Conservation (phyloP, 2,329 filamentous ascomycete species). For the Aspergillus novoparasiticus region DNA sequence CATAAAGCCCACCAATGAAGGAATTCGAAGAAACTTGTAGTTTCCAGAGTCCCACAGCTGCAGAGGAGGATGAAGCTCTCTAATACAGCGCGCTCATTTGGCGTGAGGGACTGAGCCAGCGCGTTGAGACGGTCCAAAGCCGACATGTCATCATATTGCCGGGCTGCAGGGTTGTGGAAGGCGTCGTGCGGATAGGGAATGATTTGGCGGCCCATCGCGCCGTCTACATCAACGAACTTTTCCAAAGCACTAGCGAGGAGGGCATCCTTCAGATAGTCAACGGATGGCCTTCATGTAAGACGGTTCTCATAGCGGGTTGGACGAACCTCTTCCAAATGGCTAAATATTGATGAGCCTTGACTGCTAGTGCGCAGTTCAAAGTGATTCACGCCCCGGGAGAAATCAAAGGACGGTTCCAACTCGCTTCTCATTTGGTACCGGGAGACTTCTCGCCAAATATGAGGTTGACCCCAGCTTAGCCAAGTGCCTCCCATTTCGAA, state of each 20-base stretch:
- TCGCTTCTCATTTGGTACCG: slow-evolving; percentile 50
- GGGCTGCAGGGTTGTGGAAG: slow-evolving; percentile 34
- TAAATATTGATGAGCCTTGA: slow-evolving; percentile 36
- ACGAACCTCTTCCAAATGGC: slow-evolving; percentile 43
- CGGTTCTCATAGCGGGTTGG: neutral
- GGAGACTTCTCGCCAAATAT: slow-evolving; percentile 49
- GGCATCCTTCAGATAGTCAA: slow-evolving; percentile 31
- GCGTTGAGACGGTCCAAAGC: slow-evolving; percentile 46
- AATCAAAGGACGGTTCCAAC: slow-evolving; percentile 45
- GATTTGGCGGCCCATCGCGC: slow-evolving; percentile 37
- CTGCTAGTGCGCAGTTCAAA: slow-evolving; percentile 40
- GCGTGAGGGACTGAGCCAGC: slow-evolving; percentile 30
- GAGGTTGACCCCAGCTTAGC: slow-evolving; percentile 50
- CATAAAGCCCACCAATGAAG: slow-evolving; percentile 53
- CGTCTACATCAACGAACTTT: slow-evolving; percentile 54
- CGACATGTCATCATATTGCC: slow-evolving; percentile 45
- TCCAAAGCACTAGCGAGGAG: slow-evolving; percentile 38
- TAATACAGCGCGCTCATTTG: slow-evolving; percentile 44
- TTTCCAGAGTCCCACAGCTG: slow-evolving; percentile 47
- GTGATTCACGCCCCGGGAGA: slow-evolving; percentile 46
- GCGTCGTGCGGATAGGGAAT: slow-evolving; percentile 47
- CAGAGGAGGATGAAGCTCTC: slow-evolving; percentile 48
- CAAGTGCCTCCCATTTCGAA: slow-evolving; percentile 56
- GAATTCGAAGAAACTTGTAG: slow-evolving; percentile 51
- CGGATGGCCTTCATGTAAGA: neutral